Conservation (phyloP, 805 yeast genomes). For the Candida incommunis region DNA sequence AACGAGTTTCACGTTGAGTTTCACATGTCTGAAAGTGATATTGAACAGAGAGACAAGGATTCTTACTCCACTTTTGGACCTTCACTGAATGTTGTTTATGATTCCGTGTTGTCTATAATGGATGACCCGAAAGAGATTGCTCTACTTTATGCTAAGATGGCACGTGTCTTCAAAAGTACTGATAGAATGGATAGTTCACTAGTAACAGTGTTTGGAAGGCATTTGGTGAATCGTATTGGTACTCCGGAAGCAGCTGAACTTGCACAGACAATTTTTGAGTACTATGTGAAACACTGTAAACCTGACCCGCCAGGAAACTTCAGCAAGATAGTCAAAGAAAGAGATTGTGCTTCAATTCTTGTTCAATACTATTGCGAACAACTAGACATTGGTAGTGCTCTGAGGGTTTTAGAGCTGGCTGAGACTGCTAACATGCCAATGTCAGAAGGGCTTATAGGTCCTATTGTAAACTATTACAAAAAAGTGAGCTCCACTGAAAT, state of each 20-base stretch:
- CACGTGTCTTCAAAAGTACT: not conserved
- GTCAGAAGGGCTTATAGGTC: conserved; percentile 3
- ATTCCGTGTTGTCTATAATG: conserved; percentile 4
- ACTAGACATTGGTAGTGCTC: conserved; percentile 4
- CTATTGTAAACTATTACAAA: conserved; percentile 6
- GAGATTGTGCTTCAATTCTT: not conserved
- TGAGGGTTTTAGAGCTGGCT: conserved; percentile 4
- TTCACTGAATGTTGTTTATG: conserved; percentile 7
- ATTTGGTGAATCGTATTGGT: conserved; percentile 5
- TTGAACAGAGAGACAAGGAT: not conserved
- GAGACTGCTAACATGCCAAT: conserved; percentile 3
- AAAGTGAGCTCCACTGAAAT: not conserved
- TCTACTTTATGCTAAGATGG: conserved; percentile 3
- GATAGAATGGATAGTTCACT: conserved; percentile 1
- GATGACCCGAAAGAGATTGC: not conserved
- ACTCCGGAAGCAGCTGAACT: conserved; percentile 4
- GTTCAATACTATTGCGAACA: conserved; percentile 2
- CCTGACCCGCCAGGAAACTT: not conserved
- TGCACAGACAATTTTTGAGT: conserved; percentile 6
- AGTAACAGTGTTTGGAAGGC: conserved; percentile 7
- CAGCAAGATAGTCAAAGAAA: not conserved
- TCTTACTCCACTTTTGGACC: not conserved
- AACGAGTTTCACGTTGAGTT: not conserved
- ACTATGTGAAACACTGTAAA: conserved; percentile 3
- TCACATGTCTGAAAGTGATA: not conserved